Evolutionary conservation across 176 grass and related monocot genomes (phyloP).

Genomic region (Lolium multiflorum): DNA sequence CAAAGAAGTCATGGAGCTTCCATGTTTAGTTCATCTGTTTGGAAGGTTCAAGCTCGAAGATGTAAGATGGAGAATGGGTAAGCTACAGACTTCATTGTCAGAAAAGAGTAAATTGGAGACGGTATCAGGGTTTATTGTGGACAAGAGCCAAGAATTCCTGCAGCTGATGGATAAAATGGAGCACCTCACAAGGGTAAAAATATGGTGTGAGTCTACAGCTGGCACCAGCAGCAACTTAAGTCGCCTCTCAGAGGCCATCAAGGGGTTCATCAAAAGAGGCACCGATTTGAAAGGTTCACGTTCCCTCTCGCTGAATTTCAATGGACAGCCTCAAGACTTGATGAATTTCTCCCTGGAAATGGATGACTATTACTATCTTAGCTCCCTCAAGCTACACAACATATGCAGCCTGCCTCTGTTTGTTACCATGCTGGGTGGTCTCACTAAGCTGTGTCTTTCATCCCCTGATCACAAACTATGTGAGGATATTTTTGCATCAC

Average conservation of each 20-base stretch:
- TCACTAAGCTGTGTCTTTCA: not conserved
- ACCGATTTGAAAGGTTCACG: not conserved
- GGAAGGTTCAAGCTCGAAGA: not conserved
- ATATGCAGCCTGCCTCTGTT: not conserved
- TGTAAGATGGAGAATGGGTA: not conserved
- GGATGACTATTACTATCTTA: not conserved
- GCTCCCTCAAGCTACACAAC: slow-evolving; percentile 19
- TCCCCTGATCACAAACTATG: not conserved
- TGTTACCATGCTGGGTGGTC: not conserved
- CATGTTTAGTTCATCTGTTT: not conserved
- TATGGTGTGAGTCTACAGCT: not conserved
- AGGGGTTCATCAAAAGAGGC: slow-evolving; percentile 27
- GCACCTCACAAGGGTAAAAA: slow-evolving; percentile 12
- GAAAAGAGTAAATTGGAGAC: not conserved
- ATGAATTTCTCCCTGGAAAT: not conserved
- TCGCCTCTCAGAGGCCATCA: not conserved
- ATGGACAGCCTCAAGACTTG: not conserved
- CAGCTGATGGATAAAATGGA: slow-evolving; percentile 11
- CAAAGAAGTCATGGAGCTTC: not conserved
- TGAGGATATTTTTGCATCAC: not conserved
- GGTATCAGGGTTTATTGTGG: not conserved
- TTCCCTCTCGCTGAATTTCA: slow-evolving; percentile 4
- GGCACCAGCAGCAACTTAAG: not conserved
- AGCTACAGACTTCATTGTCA: not conserved
- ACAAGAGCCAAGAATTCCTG: not conserved